Evolutionary conservation across 495 filamentous ascomycete genomes (phyloP).

Genomic region (Talaromyces trachyspermus): DNA sequence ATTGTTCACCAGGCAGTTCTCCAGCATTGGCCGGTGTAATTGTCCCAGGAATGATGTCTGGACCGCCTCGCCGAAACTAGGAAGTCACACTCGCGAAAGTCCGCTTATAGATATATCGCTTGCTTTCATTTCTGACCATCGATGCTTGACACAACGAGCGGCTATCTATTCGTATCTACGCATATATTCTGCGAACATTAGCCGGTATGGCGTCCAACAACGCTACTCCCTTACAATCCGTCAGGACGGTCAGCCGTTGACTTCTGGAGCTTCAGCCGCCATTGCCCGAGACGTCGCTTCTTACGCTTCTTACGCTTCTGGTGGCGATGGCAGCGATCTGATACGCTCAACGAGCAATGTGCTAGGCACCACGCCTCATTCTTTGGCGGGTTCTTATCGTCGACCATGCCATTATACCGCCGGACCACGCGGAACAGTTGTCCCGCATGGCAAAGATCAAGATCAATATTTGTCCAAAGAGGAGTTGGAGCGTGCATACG

Average conservation of each 20-base stretch:
- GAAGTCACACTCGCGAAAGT: no score
- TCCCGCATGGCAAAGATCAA: conserved; percentile 36
- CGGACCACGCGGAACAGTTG: conserved; percentile 44
- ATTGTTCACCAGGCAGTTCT: no score
- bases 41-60: no score
- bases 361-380: conserved; percentile 33
- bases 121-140: no score
- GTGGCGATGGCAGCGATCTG: conserved; percentile 43
- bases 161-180: no score
- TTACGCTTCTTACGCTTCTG: conserved; percentile 15
- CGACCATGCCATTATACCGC: conserved; percentile 59
- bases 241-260: conserved; percentile 34
- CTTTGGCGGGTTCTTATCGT: conserved; percentile 62
- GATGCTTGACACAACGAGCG: no score
- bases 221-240: conserved; percentile 14
- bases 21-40: no score
- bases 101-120: no score
- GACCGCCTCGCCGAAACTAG: no score
- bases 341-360: conserved; percentile 33
- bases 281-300: conserved; percentile 65
- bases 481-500: conserved; percentile 55
- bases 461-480: conserved; percentile 47
- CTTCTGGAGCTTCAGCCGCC: conserved; percentile 56
- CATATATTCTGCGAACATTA: not conserved
- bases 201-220: conserved; percentile 16